Evolutionary conservation across 2,329 filamentous ascomycete genomes (phyloP).

Genomic region (Drechslerella coelobrocha): DNA sequence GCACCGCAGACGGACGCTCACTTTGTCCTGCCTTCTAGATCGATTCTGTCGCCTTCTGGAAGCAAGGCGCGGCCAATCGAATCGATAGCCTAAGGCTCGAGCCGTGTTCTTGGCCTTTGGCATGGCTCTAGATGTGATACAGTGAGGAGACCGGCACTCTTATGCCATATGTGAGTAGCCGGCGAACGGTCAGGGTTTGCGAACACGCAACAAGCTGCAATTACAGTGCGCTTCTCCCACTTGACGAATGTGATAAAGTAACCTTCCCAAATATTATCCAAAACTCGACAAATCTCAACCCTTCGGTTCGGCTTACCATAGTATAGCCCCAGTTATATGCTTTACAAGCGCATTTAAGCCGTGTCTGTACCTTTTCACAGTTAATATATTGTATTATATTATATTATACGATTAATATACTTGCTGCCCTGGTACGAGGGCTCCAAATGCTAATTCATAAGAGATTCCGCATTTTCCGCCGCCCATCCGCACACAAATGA

Average conservation of each 20-base stretch:
- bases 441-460: too few relatives aligned
- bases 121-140: slow-evolving; percentile 10
- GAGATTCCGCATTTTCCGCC: not conserved
- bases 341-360: too few relatives aligned
- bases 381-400: too few relatives aligned
- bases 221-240: too few relatives aligned
- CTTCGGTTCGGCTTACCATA: too few relatives aligned
- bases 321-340: too few relatives aligned
- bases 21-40: slow-evolving; percentile 34
- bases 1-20: not conserved
- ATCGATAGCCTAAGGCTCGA: not conserved
- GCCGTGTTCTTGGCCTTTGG: not conserved
- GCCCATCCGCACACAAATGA: not conserved
- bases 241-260: slow-evolving; percentile 26
- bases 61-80: slow-evolving; percentile 3
- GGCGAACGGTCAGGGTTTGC: slow-evolving; percentile 4
- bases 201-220: not conserved
- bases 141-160: slow-evolving; percentile 4
- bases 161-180: slow-evolving; percentile 1
- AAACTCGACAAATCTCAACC: too few relatives aligned
- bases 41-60: slow-evolving; percentile 36
- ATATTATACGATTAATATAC: too few relatives aligned
- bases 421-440: too few relatives aligned
- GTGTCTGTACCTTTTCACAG: slow-evolving; percentile 4
- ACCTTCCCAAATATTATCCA: not conserved